Percentiles rank a stretch among this genome's conserved stretches.
phyloP scores from a whole-genome alignment of 108 stramenopile species.

The Cyclotella sp. region DNA sequence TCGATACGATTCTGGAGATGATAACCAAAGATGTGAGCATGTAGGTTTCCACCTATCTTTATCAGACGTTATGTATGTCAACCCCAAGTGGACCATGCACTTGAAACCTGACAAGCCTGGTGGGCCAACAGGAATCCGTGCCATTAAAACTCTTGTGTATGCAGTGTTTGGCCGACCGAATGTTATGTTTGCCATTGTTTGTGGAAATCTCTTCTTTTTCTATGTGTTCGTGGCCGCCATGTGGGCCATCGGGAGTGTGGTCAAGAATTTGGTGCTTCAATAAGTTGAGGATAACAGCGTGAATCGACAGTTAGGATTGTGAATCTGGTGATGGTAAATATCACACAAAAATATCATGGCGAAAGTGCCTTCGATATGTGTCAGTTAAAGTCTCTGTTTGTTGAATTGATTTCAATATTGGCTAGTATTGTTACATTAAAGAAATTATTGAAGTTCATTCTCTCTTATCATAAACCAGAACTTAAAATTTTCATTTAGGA shows the following conservation, averaged over 20 bases:
- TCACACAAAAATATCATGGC: no score
- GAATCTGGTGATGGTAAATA: no score
- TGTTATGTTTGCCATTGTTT: constrained; percentile 37
- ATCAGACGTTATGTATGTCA: constrained; percentile 53
- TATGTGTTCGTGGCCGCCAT: constrained; percentile 28
- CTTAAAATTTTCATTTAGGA: no score
- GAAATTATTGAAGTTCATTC: no score
- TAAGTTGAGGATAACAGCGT: no score
- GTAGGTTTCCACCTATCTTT: constrained; percentile 58
- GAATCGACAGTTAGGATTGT: no score
- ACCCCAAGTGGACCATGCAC: constrained; percentile 63
- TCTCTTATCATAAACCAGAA: no score
- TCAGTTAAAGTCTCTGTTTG: no score
- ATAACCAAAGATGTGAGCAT: constrained; percentile 62
- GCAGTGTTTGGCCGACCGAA: constrained; percentile 46
- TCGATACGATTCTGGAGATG: constrained; percentile 55
- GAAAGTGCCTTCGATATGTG: no score
- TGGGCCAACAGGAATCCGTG: constrained; percentile 57
- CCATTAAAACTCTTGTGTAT: constrained; percentile 46
- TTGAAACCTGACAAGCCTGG: constrained; percentile 57
- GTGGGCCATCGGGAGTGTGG: constrained; percentile 41
- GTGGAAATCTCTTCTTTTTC: constrained; percentile 34
- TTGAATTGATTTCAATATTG: no score
- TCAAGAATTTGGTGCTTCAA: constrained; percentile 26
- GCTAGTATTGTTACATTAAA: no score